These are phyloP conservation scores for Camelina hispida DNA, from an alignment of 345 rosid species.

Conservation along the genomic window DNA sequence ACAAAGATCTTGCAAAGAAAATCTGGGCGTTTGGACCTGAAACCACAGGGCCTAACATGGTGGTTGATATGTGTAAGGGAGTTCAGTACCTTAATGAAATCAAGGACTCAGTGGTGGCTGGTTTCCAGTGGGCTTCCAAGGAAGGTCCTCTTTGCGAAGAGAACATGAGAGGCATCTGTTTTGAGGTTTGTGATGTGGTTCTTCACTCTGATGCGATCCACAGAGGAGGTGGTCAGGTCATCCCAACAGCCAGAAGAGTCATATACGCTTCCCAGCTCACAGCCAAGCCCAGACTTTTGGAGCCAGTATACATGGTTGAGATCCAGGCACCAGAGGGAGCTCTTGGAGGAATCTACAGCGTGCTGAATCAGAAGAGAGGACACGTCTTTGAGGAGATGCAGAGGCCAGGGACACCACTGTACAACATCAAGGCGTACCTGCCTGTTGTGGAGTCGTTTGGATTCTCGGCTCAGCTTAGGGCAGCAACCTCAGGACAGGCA, in stretches of 20 bases:
- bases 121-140: no score
- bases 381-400: no score
- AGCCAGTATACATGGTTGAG: slow-evolving; percentile 84
- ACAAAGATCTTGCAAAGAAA: no score
- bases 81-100: no score
- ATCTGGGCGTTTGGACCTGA: no score
- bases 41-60: no score
- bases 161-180: slow-evolving; percentile 53
- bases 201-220: slow-evolving; percentile 89
- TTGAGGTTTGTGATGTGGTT: slow-evolving; percentile 86
- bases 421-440: slow-evolving; percentile 85
- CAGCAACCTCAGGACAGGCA: slow-evolving; percentile 85
- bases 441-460: slow-evolving; percentile 85
- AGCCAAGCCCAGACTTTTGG: slow-evolving; percentile 82
- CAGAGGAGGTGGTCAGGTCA: slow-evolving; percentile 89
- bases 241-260: slow-evolving; percentile 89
- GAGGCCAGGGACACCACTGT: slow-evolving; percentile 75
- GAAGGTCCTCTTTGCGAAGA: no score
- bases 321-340: slow-evolving; percentile 90
- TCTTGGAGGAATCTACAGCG: slow-evolving; percentile 70
- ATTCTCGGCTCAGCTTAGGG: slow-evolving; percentile 68
- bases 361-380: no score
- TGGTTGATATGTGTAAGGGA: no score
- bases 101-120: no score
- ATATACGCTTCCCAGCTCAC: slow-evolving; percentile 81